Conservation (phyloP, 495 filamentous ascomycete species). For the Tirmania nivea region DNA sequence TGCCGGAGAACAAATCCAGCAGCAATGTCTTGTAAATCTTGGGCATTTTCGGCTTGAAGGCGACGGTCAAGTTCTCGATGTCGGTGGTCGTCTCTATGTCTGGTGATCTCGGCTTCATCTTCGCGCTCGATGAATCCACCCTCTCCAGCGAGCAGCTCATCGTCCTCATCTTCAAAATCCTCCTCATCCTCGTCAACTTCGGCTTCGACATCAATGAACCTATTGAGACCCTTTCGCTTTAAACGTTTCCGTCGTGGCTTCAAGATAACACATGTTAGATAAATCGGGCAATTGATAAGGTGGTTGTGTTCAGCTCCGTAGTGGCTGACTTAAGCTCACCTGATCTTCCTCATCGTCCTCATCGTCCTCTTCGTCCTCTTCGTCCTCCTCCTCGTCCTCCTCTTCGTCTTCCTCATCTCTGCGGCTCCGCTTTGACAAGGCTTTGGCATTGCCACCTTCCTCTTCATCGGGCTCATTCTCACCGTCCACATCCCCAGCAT, state of each 20-base stretch:
- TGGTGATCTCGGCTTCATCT: constrained; percentile 39
- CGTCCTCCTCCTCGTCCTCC: constrained; percentile 32
- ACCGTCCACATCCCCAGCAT: constrained; percentile 2
- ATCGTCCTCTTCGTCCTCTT: constrained; percentile 25
- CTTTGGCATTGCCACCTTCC: constrained; percentile 6
- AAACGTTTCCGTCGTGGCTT: constrained; percentile 38
- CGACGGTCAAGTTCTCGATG: constrained; percentile 87
- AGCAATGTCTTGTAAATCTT: constrained; percentile 88
- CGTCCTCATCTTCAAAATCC: constrained; percentile 66
- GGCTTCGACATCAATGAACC: constrained; percentile 88
- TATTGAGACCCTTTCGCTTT: constrained; percentile 42
- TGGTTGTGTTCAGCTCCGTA: background rate
- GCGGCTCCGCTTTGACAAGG: constrained; percentile 11
- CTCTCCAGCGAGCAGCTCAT: constrained; percentile 55
- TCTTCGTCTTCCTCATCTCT: constrained; percentile 30
- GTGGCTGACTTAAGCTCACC: constrained; percentile 11
- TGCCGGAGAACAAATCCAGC: constrained; percentile 69
- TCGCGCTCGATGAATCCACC: constrained; percentile 64
- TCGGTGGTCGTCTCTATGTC: constrained; percentile 51
- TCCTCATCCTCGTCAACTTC: constrained; percentile 89
- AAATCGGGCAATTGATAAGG: background rate
- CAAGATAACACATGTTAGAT: background rate
- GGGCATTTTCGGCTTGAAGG: constrained; percentile 44
- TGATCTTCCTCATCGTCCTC: constrained; percentile 32
- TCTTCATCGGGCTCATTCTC: constrained; percentile 17